A percentile compares a stretch with the other conserved stretches of the same genome.
These are phyloP conservation scores for Pisolithus marmoratus DNA, from an alignment of 768 basidiomycete species.

Conservation along the genomic window DNA sequence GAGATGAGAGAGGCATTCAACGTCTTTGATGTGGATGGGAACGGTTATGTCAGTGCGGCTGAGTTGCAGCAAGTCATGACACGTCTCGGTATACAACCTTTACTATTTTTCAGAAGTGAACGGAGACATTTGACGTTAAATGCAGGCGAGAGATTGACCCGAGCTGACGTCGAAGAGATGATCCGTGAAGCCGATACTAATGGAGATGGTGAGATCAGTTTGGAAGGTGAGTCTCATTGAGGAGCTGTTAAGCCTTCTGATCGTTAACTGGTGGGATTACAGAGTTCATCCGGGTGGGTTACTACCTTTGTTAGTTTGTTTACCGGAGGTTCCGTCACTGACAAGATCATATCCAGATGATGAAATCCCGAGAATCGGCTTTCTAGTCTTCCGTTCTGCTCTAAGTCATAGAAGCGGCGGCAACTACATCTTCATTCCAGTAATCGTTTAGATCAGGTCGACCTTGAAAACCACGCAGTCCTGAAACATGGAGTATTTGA, in stretches of 20 bases:
- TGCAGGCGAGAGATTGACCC: slow-evolving; percentile 79
- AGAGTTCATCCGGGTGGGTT: neutral
- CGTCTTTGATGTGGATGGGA: slow-evolving; percentile 95
- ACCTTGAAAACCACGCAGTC: slow-evolving; percentile 30
- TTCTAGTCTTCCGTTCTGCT: neutral
- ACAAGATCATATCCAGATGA: neutral
- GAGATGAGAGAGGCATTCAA: slow-evolving; percentile 97
- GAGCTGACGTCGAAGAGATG: slow-evolving; percentile 91
- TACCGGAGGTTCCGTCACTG: neutral
- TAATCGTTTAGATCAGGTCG: too few relatives aligned
- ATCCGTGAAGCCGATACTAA: slow-evolving; percentile 94
- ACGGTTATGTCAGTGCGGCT: slow-evolving; percentile 80
- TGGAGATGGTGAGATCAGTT: slow-evolving; percentile 91
- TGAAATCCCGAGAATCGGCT: neutral
- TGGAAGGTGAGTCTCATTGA: slow-evolving; percentile 50
- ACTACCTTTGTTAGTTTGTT: neutral
- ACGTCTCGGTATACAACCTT: slow-evolving; percentile 59
- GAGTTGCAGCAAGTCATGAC: slow-evolving; percentile 92
- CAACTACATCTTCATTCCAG: too few relatives aligned
- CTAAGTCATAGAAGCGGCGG: too few relatives aligned
- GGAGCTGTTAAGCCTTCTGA: neutral
- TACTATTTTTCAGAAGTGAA: neutral
- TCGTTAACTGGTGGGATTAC: neutral
- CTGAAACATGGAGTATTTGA: too few relatives aligned
- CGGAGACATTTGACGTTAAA: slow-evolving; percentile 4